Percentiles rank a stretch among this genome's conserved stretches.
Evolutionary conservation across 1,284 basidiomycete species (phyloP).

Genomic region (Sutorius eximius): DNA sequence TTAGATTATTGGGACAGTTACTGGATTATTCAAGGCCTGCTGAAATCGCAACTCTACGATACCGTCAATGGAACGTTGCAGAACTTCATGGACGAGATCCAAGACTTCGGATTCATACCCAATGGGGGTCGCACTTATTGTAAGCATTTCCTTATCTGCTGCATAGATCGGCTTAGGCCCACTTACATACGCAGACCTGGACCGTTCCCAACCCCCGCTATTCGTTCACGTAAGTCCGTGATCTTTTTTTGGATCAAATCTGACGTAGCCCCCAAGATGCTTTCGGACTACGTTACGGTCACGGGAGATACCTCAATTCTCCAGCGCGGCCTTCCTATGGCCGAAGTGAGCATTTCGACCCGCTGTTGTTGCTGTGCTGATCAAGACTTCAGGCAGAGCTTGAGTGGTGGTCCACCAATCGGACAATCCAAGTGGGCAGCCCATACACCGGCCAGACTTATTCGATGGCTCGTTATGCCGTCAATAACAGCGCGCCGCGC

Average conservation of each 20-base stretch:
- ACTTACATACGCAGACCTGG: slow-evolving; percentile 54
- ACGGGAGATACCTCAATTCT: slow-evolving; percentile 66
- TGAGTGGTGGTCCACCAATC: slow-evolving; percentile 78
- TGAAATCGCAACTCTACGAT: slow-evolving; percentile 74
- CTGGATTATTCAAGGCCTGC: slow-evolving; percentile 85
- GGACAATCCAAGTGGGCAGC: slow-evolving; percentile 71
- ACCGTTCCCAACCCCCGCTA: slow-evolving; percentile 88
- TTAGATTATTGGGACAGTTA: slow-evolving; percentile 82
- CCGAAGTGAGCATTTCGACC: slow-evolving; percentile 43
- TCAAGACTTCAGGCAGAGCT: slow-evolving; percentile 61
- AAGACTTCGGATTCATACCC: slow-evolving; percentile 82
- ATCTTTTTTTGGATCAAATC: background rate
- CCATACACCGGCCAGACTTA: slow-evolving; percentile 70
- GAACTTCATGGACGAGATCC: slow-evolving; percentile 93
- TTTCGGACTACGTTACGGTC: slow-evolving; percentile 59
- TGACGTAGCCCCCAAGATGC: slow-evolving; percentile 47
- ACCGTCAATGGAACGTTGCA: slow-evolving; percentile 77
- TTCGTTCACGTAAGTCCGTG: slow-evolving; percentile 64
- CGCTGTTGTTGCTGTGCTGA: slow-evolving; percentile 38
- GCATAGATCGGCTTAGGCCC: background rate
- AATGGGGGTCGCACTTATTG: slow-evolving; percentile 88
- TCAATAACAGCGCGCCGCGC: slow-evolving; percentile 83
- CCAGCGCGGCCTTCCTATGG: slow-evolving; percentile 60
- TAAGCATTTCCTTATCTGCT: slow-evolving; percentile 35
- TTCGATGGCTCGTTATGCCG: slow-evolving; percentile 70